Percentiles rank a stretch among this genome's conserved stretches.
These are phyloP conservation scores for Cystoisospora suis DNA, from an alignment of 169 alveolate species.

Conservation along the genomic window DNA sequence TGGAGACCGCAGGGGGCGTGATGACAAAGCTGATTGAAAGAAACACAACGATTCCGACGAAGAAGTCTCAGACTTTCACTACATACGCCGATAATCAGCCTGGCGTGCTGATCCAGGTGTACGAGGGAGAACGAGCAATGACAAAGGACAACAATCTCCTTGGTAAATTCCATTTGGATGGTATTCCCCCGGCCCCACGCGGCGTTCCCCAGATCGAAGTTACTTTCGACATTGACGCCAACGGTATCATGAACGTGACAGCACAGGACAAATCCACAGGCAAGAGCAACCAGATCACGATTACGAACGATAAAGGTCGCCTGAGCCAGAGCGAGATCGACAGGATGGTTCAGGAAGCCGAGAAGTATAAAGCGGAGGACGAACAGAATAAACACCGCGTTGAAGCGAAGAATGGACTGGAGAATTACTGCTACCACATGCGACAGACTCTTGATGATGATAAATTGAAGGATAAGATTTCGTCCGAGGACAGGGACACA, in stretches of 20 bases:
- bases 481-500: constrained; percentile 87
- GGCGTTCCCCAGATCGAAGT: constrained; percentile 98
- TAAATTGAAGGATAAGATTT: constrained; percentile 91
- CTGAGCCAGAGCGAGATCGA: constrained; percentile 92
- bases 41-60: constrained; percentile 98
- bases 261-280: constrained; percentile 96
- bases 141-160: constrained; percentile 96
- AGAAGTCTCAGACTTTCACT: constrained; percentile 96
- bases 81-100: constrained; percentile 98
- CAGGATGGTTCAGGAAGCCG: constrained; percentile 96
- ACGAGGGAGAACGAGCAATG: constrained; percentile 90
- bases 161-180: constrained; percentile 96
- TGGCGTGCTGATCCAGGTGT: constrained; percentile 95
- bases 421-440: constrained; percentile 92
- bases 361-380: constrained; percentile 94
- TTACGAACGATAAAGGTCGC: constrained; percentile 97
- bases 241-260: constrained; percentile 95
- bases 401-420: constrained; percentile 93
- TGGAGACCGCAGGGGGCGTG: constrained; percentile 98
- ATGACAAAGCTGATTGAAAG: constrained; percentile 96
- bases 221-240: constrained; percentile 96
- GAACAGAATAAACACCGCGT: constrained; percentile 88
- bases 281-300: constrained; percentile 92
- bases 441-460: constrained; percentile 91
- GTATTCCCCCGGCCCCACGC: constrained; percentile 98